Evolutionary conservation across 169 alveolate species (phyloP), one percentile per base, ranked within the genome.

Genomic region (Prorocentrum cordatum): DNA sequence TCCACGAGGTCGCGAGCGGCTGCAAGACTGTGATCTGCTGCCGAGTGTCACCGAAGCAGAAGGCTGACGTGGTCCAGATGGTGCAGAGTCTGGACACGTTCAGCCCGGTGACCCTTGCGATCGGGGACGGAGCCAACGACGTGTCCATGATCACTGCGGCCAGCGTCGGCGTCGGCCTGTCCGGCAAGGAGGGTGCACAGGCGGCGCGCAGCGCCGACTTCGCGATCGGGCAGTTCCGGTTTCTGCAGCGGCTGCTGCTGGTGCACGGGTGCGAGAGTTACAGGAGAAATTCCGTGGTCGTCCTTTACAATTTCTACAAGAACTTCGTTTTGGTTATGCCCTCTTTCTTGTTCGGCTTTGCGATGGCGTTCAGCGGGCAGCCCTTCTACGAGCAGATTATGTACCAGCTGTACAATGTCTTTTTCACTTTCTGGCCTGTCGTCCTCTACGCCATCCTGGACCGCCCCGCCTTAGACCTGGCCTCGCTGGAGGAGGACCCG

Each of bases 61-160:
- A 98, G 92, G 96, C 98, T 35, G 96, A 95, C 87, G 97, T 97
- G 67, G 99, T 97, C 80, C 75, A 70, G 59, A 91, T 77, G 42
- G 33, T 64, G 24, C 64, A 9, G 58, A 42, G 9, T 9, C 9
- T 12, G 58, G 16, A 16, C 58, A 42, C 67, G 32, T 24, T 9
- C 67, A 58, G 7, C 67, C 67, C 67, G 27, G 6, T 58, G 7
- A n/a, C 67, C 27, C 71, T 27, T 7, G 33, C 71, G 39, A 61
- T 54, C 35, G 99, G 99, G 6, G 99, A 98, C 93, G 99, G 99
- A 16, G 99, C 99, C 26, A 98, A 98, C 94, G 99, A 98, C 94
- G 99, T 97, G 33, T 96, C 97, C 35, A 98, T 98, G 99, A 96
- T 98, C 24, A 93, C 96, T 92, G 97, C 96, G 79, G 99, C 99